A percentile compares a stretch with the other conserved stretches of the same genome.
Evolutionary conservation across 306 rosid genomes (phyloP).

Genomic region (Neltuma alba): DNA sequence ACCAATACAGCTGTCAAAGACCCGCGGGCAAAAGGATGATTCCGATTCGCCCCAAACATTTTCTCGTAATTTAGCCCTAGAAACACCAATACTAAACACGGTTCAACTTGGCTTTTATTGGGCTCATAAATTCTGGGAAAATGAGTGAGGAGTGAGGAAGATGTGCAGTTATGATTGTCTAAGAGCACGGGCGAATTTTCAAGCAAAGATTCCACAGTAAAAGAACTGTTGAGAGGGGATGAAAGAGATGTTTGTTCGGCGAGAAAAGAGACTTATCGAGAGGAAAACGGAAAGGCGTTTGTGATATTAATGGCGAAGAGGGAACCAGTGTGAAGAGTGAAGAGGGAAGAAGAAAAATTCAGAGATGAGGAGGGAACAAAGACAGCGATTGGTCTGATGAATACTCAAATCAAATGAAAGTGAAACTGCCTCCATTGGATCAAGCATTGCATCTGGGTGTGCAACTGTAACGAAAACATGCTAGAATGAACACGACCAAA

Average conservation of each 20-base stretch:
- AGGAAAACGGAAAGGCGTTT: background rate
- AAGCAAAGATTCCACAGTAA: background rate
- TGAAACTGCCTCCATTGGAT: background rate
- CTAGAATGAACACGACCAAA: background rate
- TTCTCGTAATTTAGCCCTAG: conserved; percentile 36
- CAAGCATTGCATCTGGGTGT: background rate
- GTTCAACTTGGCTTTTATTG: background rate
- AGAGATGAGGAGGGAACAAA: background rate
- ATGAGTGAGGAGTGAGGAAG: background rate
- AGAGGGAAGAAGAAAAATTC: background rate
- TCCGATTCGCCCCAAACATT: conserved; percentile 40
- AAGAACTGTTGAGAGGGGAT: background rate
- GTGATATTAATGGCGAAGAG: conserved; percentile 1
- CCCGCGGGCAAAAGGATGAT: conserved; percentile 37
- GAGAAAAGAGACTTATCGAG: background rate
- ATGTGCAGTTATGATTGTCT: background rate
- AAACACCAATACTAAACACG: background rate
- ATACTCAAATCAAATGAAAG: background rate
- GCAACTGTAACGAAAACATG: background rate
- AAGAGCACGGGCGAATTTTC: background rate
- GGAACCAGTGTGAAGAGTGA: background rate
- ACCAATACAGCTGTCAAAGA: conserved; percentile 71
- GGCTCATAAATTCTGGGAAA: background rate
- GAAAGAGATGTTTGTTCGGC: conserved; percentile 10
- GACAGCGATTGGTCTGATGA: background rate